These are phyloP conservation scores for Corylus americana DNA, from an alignment of 306 rosid genomes.

Conservation along the genomic window DNA sequence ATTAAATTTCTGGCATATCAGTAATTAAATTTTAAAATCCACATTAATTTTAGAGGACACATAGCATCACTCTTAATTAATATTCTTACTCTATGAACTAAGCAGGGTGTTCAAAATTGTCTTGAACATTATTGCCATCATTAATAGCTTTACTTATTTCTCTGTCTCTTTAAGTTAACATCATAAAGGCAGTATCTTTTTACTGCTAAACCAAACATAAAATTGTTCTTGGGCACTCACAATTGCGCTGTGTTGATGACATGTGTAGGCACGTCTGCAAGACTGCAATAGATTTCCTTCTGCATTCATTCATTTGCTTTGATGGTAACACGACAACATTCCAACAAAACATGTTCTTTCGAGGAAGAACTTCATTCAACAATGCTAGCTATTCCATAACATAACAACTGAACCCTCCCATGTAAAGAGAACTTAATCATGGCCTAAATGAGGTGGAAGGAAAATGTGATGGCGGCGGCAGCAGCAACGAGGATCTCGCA, in stretches of 20 bases:
- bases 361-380: not conserved
- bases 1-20: too few relatives aligned
- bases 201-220: too few relatives aligned
- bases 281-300: not conserved
- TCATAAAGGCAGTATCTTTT: too few relatives aligned
- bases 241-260: too few relatives aligned
- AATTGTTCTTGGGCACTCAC: too few relatives aligned
- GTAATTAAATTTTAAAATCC: too few relatives aligned
- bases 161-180: too few relatives aligned
- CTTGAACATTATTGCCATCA: not conserved
- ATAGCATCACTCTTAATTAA: too few relatives aligned
- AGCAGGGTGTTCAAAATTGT: not conserved
- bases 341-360: not conserved
- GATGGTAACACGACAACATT: not conserved
- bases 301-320: not conserved
- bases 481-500: not conserved
- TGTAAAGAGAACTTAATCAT: not conserved
- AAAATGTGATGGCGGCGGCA: not conserved
- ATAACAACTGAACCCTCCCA: not conserved
- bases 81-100: too few relatives aligned
- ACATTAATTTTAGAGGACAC: too few relatives aligned
- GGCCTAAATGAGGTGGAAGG: slow-evolving; percentile 5
- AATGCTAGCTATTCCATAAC: not conserved
- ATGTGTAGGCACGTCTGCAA: not conserved
- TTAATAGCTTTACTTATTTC: not conserved